phyloP scores from a whole-genome alignment of 768 basidiomycete genomes.

The Omphalotus guepiniiformis region DNA sequence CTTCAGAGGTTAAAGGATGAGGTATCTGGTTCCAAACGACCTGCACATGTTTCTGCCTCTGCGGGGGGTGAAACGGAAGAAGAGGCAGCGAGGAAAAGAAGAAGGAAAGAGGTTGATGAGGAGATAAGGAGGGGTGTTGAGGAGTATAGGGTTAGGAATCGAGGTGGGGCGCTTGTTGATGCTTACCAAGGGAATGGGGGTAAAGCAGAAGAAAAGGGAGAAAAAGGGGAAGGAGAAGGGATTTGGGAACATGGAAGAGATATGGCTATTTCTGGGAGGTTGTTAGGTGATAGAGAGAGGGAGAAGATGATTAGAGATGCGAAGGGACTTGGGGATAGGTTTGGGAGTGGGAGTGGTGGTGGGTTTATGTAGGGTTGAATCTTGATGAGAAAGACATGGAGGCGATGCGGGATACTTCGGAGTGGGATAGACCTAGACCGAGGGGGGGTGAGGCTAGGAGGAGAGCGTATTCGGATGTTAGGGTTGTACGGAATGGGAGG shows the following conservation, averaged over 20 bases:
- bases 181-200: conserved; percentile 33
- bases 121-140: conserved; percentile 68
- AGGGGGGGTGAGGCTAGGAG: conserved; percentile 67
- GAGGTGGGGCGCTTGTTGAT: conserved; percentile 52
- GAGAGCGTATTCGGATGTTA: conserved; percentile 75
- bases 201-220: conserved; percentile 30
- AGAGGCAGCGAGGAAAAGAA: conserved; percentile 44
- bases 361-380: conserved; percentile 65
- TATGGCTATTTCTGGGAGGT: conserved; percentile 81
- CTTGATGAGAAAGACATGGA: too few species aligned
- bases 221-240: conserved; percentile 50
- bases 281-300: conserved; percentile 87
- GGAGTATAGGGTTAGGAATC: conserved; percentile 64
- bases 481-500: conserved; percentile 70
- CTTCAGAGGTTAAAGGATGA: conserved; percentile 93
- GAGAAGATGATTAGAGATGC: conserved; percentile 77
- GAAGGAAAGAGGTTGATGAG: conserved; percentile 61
- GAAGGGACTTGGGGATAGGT: conserved; percentile 75
- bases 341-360: conserved; percentile 69
- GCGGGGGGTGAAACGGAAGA: too few species aligned
- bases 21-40: conserved; percentile 84
- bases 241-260: conserved; percentile 94
- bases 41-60: conserved; percentile 45
- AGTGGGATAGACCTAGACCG: conserved; percentile 63
- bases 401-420: conserved; percentile 54